Evolutionary conservation across 2,329 filamentous ascomycete genomes (phyloP).

Genomic region (Dactylella cylindrospora): DNA sequence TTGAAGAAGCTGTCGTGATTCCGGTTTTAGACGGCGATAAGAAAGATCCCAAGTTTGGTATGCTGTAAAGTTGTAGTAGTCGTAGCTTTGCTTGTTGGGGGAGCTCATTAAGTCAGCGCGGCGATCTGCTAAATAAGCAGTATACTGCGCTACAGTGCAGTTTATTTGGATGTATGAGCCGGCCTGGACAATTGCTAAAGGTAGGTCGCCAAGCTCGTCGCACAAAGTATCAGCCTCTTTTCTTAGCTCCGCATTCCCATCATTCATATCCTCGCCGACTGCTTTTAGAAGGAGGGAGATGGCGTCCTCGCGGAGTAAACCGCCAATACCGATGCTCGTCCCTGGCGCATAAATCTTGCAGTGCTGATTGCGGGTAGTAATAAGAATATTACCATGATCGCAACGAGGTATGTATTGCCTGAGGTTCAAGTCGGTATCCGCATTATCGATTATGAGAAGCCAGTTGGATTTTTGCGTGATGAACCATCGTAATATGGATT

Average conservation of each 20-base stretch:
- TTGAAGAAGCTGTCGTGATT: not conserved
- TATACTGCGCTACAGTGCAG: not conserved
- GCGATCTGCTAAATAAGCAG: not conserved
- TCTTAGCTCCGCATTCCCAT: not conserved
- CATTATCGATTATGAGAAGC: conserved; percentile 2
- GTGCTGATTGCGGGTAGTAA: not conserved
- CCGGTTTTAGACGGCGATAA: not conserved
- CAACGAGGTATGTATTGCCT: not conserved
- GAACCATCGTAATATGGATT: not conserved
- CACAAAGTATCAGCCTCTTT: not conserved
- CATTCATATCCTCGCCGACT: not conserved
- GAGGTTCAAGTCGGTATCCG: not conserved
- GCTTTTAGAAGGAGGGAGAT: not conserved
- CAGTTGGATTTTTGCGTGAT: not conserved
- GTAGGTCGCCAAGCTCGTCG: not conserved
- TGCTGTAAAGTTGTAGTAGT: not conserved
- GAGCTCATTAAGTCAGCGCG: not conserved
- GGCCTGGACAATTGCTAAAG: conserved; percentile 6
- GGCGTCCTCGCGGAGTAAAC: not conserved
- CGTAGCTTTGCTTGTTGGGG: not conserved
- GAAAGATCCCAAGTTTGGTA: conserved; percentile 4
- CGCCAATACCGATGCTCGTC: not conserved
- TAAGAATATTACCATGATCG: conserved; percentile 5
- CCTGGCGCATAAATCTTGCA: not conserved
- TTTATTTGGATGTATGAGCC: not conserved